Conservation (phyloP, 208 protist genomes). For the Porcisia deanei region DNA sequence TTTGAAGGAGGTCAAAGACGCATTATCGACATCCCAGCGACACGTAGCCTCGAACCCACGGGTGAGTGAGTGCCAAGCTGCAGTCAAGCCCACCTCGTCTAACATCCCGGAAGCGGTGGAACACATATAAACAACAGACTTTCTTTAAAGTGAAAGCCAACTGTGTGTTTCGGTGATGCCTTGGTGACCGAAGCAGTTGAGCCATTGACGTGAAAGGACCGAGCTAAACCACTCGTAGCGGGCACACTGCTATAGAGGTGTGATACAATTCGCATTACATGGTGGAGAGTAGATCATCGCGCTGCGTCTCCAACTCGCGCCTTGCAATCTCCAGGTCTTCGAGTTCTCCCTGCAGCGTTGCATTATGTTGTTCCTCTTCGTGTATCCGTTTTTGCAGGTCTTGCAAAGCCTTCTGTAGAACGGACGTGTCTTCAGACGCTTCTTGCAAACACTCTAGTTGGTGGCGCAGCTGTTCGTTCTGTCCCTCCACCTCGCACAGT, state of each 20-base stretch:
- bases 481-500: slow-evolving; percentile 26
- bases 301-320: slow-evolving; percentile 20
- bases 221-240: neutral
- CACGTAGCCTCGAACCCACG: neutral
- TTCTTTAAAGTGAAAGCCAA: neutral
- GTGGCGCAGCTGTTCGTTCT: slow-evolving; percentile 16
- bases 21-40: neutral
- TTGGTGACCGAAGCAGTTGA: neutral
- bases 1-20: neutral
- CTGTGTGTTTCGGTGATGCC: neutral
- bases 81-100: neutral
- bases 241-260: neutral
- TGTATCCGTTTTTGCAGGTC: slow-evolving; percentile 9
- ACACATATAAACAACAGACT: neutral
- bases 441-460: slow-evolving; percentile 4
- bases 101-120: neutral
- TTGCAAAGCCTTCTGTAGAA: slow-evolving; percentile 4
- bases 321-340: slow-evolving; percentile 21
- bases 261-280: neutral
- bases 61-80: neutral
- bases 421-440: slow-evolving; percentile 6
- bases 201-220: neutral
- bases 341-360: slow-evolving; percentile 34
- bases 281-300: slow-evolving; percentile 13
- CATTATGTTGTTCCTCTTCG: slow-evolving; percentile 17